A percentile compares a stretch with the other conserved stretches of the same genome.
Conservation (phyloP, 2,329 filamentous ascomycete genomes). For the Colletotrichum endophyticum region DNA sequence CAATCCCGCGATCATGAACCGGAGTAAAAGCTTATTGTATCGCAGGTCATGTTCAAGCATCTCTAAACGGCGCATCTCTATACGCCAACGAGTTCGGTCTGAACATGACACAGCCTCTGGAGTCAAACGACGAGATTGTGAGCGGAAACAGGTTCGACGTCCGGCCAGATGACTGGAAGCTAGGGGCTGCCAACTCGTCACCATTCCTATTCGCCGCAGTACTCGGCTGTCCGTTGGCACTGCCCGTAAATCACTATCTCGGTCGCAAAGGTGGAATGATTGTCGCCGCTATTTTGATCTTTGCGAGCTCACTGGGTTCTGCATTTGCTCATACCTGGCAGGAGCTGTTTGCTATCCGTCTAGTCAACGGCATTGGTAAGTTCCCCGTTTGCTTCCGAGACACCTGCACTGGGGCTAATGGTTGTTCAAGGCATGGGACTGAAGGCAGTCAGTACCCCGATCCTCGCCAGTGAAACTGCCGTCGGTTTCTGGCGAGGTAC, state of each 20-base stretch:
- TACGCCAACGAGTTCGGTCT: conserved; percentile 21
- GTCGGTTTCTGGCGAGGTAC: conserved; percentile 53
- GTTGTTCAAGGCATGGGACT: conserved; percentile 46
- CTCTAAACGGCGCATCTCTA: conserved; percentile 45
- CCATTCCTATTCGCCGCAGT: conserved; percentile 44
- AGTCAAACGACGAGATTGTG: not conserved
- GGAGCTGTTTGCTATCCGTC: conserved; percentile 36
- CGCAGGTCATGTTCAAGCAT: conserved; percentile 44
- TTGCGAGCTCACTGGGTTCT: conserved; percentile 42
- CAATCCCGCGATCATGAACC: not conserved
- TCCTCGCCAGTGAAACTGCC: conserved; percentile 51
- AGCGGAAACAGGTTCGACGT: not conserved
- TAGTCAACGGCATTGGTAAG: conserved; percentile 44
- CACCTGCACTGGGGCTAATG: not conserved
- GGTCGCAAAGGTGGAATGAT: conserved; percentile 45
- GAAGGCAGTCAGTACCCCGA: conserved; percentile 52
- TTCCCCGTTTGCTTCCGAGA: not conserved
- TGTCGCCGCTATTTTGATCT: conserved; percentile 41
- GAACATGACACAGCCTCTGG: not conserved
- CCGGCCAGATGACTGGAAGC: conserved; percentile 36
- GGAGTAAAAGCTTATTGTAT: not conserved
- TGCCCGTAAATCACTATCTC: conserved; percentile 45
- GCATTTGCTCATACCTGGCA: conserved; percentile 37
- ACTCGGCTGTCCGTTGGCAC: conserved; percentile 41
- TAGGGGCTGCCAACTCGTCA: conserved; percentile 43